Conservation (phyloP, 345 rosid species). For the Syzygium oleosum region DNA sequence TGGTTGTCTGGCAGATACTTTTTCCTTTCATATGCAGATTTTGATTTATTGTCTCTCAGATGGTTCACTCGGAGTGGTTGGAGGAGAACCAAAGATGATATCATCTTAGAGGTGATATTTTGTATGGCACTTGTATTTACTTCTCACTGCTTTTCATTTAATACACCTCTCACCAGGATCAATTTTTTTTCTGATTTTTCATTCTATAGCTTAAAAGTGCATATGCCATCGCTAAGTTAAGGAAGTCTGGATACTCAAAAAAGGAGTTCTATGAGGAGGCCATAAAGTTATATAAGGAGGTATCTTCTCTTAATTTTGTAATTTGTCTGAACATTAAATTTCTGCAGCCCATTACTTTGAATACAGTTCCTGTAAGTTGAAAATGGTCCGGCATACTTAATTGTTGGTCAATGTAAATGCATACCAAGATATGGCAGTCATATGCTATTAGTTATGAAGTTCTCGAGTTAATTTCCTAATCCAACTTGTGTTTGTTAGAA, state of each 20-base stretch:
- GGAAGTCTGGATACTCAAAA: slow-evolving; percentile 83
- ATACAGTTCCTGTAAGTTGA: background rate
- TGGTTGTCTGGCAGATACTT: background rate
- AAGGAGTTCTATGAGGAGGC: slow-evolving; percentile 73
- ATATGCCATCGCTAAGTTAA: slow-evolving; percentile 72
- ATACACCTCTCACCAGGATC: background rate
- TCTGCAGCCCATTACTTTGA: background rate
- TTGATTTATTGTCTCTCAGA: slow-evolving; percentile 27
- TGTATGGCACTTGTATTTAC: background rate
- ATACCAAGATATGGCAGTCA: background rate
- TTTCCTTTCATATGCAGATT: background rate
- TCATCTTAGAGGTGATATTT: slow-evolving; percentile 54
- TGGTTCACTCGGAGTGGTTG: slow-evolving; percentile 87
- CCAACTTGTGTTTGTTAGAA: background rate
- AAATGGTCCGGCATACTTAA: background rate
- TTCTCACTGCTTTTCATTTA: background rate
- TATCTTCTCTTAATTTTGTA: slow-evolving; percentile 10
- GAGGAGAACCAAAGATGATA: slow-evolving; percentile 84
- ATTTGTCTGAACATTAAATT: background rate
- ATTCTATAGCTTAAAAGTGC: slow-evolving; percentile 68
- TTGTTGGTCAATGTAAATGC: background rate
- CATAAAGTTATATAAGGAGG: slow-evolving; percentile 67
- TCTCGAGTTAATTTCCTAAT: background rate
- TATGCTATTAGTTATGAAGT: background rate
- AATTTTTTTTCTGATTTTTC: background rate